Base-by-base conservation (phyloP, 2,329 filamentous ascomycete genomes). In the Corynespora cassiicola region DNA sequence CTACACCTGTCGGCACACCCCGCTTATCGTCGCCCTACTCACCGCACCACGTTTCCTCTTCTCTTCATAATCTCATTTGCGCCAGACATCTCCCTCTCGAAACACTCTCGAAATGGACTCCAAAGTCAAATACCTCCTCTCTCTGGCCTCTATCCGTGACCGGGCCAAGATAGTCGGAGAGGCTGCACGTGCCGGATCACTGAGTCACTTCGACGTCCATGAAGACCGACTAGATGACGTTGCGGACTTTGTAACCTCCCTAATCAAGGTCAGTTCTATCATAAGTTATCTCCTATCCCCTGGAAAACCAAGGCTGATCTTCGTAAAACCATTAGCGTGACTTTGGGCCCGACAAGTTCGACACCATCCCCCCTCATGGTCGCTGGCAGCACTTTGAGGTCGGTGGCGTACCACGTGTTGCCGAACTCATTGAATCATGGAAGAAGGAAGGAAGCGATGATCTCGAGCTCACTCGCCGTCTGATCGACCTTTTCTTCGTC, bases 161-260 rank as follows among this genome's bases (percentile, higher is more conserved):
- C 55, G 58, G n/a, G 49, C 58, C 14, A 54, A 46, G 34, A 20
- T 55, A 11, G 58, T 61, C 2, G 56, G 55, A 8, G 42, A 59
- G 27, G 58, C 56, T 5, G 58, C 58, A 2, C 35, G 48, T 17
- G 52, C 45, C 3, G 53, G 55, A 10, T 53, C 86, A 47, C 77
- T 95, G 44, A 81, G 79, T 46, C 90, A 96, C 64, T 96, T 96
- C 58, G 84, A 89, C 50, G 88, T 95, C 27, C 89, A 96, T 65
- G 82, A 90, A 75, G 71, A 72, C 65, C 91, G 89, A 66, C 88
- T 95, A 65, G 69, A 77, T 21, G 86, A 90, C 45, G 90, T 90
- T 2, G 88, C 90, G 8, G 79, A 80, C 20, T 95, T 94, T 65
- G 87, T 95, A 15, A 84, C 90, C 15, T 84, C 86, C 29, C 90